A percentile compares a stretch with the other conserved stretches of the same genome.
phyloP scores from a whole-genome alignment of 2,329 filamentous ascomycete genomes.

The Fusarium heterosporum region DNA sequence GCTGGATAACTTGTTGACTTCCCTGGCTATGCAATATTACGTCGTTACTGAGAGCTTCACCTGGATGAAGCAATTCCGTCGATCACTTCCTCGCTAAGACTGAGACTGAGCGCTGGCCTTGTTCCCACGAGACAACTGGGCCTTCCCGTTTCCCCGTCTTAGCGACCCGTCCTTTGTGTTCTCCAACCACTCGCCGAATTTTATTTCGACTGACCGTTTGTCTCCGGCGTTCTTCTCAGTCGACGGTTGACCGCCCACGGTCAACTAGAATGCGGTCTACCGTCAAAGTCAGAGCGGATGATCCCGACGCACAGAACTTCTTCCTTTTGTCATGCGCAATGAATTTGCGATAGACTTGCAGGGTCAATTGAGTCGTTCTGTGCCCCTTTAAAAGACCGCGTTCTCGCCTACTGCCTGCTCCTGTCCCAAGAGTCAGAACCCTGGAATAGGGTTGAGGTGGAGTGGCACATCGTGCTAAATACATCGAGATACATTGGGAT shows the following conservation, averaged over 20 bases:
- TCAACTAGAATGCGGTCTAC: conserved; percentile 15
- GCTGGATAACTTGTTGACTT: conserved; percentile 21
- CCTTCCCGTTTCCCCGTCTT: conserved; percentile 29
- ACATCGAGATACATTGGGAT: conserved; percentile 19
- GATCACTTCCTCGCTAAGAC: conserved; percentile 42
- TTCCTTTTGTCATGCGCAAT: neutral
- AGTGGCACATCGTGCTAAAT: conserved; percentile 26
- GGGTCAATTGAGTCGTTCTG: conserved; percentile 13
- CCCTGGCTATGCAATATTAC: conserved; percentile 39
- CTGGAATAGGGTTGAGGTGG: conserved; percentile 17
- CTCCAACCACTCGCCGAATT: conserved; percentile 24
- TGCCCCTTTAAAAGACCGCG: conserved; percentile 3
- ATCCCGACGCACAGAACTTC: conserved; percentile 12
- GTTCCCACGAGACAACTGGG: conserved; percentile 35
- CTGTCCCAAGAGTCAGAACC: neutral
- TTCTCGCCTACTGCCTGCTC: conserved; percentile 10
- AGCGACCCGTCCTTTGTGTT: conserved; percentile 23
- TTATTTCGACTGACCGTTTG: conserved; percentile 32
- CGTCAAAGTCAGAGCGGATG: conserved; percentile 21
- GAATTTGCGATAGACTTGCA: conserved; percentile 7
- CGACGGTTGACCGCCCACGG: conserved; percentile 30
- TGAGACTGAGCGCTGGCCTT: conserved; percentile 16
- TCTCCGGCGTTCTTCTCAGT: conserved; percentile 25
- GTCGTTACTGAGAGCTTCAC: conserved; percentile 32
- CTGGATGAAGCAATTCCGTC: conserved; percentile 15